A percentile compares a stretch with the other conserved stretches of the same genome.
Evolutionary conservation across 306 rosid genomes (phyloP).

Genomic region (Cicer judaicum): DNA sequence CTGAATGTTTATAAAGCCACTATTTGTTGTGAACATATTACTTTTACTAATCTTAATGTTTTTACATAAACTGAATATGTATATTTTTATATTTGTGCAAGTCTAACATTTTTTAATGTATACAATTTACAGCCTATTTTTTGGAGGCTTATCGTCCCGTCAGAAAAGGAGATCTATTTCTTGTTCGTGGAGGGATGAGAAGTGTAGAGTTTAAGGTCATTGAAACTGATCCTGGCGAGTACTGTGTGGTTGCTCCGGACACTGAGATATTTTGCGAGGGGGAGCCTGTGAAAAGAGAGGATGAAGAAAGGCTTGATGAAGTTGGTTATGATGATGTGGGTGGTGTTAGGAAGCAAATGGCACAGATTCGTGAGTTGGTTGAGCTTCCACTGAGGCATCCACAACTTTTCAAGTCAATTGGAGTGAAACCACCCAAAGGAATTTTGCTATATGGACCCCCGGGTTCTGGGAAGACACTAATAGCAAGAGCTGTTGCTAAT

Average conservation of each 20-base stretch:
- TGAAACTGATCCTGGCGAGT: constrained; percentile 70
- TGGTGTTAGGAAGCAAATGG: constrained; percentile 76
- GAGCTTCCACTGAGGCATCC: constrained; percentile 75
- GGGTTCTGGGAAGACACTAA: constrained; percentile 69
- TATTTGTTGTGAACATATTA: too few relatives aligned
- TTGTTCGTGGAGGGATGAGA: constrained; percentile 74
- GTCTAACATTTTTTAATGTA: constrained; percentile 26
- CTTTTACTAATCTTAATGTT: too few relatives aligned
- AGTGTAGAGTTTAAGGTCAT: constrained; percentile 77
- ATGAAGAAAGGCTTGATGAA: constrained; percentile 67
- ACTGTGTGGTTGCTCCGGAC: constrained; percentile 71
- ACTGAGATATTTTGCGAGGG: constrained; percentile 73
- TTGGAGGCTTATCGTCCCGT: constrained; percentile 73
- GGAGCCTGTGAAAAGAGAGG: constrained; percentile 71
- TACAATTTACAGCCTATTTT: constrained; percentile 61
- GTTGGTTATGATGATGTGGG: constrained; percentile 78
- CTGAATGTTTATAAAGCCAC: background rate
- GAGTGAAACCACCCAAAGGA: constrained; percentile 76
- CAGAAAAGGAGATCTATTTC: constrained; percentile 71
- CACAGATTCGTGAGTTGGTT: constrained; percentile 73
- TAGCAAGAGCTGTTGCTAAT: constrained; percentile 73
- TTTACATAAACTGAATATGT: background rate
- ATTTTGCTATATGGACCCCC: constrained; percentile 75
- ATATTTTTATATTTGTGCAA: constrained; percentile 36
- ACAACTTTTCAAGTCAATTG: constrained; percentile 70